phyloP scores from a whole-genome alignment of 179 eudicot species.

The Spergularia azorica region DNA sequence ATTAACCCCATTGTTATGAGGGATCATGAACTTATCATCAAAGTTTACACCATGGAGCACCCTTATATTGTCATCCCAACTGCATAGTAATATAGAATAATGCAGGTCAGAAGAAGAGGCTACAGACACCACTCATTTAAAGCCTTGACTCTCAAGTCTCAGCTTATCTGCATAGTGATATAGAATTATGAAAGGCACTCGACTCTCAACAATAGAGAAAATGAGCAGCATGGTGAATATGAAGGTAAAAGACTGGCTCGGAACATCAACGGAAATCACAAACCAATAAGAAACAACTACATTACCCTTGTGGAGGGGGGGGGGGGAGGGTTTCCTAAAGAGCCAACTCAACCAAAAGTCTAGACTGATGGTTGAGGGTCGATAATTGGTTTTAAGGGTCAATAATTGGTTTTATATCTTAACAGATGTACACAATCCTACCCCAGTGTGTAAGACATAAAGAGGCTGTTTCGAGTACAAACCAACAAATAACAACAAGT shows the following conservation, averaged over 20 bases:
- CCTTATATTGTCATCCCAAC: constrained; percentile 71
- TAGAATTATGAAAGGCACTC: background rate
- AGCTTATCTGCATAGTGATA: background rate
- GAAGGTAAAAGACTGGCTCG: background rate
- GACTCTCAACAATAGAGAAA: background rate
- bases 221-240: constrained; percentile 7
- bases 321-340: too few relatives aligned
- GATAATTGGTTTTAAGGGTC: too few relatives aligned
- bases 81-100: constrained; percentile 35
- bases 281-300: background rate
- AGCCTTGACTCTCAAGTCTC: too few relatives aligned
- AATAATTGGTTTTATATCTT: too few relatives aligned
- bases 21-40: constrained; percentile 62
- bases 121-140: background rate
- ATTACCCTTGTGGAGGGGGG: too few relatives aligned
- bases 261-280: background rate
- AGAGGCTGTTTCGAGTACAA: too few relatives aligned
- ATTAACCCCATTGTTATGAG: constrained; percentile 64
- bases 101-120: constrained; percentile 12
- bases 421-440: too few relatives aligned
- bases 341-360: too few relatives aligned
- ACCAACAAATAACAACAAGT: too few relatives aligned
- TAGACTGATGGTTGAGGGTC: too few relatives aligned
- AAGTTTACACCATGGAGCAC: constrained; percentile 67
- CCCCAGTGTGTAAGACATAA: too few relatives aligned